Evolutionary conservation across 768 basidiomycete genomes (phyloP), one percentile per base, ranked within the genome.

Genomic region (Cystobasidium ongulense): DNA sequence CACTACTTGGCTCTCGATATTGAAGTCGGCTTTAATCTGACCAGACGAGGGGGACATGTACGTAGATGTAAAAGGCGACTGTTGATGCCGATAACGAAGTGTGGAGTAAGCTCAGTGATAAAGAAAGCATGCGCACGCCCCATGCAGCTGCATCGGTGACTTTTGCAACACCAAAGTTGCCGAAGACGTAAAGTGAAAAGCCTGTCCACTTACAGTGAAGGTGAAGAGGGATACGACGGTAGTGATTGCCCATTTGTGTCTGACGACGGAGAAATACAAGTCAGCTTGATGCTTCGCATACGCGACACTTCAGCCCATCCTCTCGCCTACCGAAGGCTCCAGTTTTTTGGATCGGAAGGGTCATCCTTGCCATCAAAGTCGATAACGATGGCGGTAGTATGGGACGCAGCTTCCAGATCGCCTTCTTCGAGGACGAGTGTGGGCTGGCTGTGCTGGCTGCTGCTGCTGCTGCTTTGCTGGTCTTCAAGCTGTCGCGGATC

Each of bases 41-140:
- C 76, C 74, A 0, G 83, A 81, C 0, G 89, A 89, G 0, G 89
- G 89, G 0, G 90, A 87, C 0, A 90, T 82, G 86, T 89, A 89
- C 2, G 88, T 86, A 2, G 90, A 91, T 0, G 89, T 86, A 0
- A 90, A 82, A 0, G 89, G 88, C 7, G 83, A 84, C 57, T 61
- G 57, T 21, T 3, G 7, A 57, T 31, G 7, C 7, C 11, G 13
- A 29, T 23, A 61, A 21, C 57, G 18, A 21, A 11, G 17, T 4
- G 8, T 13, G 35, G 53, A 57, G 29, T 25, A 10, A 31, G 18
- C 21, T 61, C 57, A 61, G 35, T 25, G 15, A 31, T 61, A 17
- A n/a, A 5, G n/a, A 33, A 31, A 25, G 57, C 25, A 5, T 10
- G 10, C 13, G 57, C 35, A 25, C 3, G 57, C n/a, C n/a, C n/a